Evolutionary conservation across 2,329 filamentous ascomycete species (phyloP).

Genomic region (Colletotrichum liriopes): DNA sequence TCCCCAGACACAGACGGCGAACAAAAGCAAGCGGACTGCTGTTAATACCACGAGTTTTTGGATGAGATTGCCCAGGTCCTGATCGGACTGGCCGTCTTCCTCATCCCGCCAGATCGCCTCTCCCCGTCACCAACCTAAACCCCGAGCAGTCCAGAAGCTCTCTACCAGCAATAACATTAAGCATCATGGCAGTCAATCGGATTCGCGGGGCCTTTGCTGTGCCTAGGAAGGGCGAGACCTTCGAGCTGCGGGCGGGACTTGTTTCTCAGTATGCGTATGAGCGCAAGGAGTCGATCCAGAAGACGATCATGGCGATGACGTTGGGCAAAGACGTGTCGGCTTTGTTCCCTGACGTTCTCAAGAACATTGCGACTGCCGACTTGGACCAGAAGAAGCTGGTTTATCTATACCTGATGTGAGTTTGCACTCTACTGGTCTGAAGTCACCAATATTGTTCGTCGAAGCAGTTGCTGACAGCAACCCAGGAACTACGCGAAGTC

Average conservation of each 20-base stretch:
- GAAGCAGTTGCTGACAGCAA: slow-evolving; percentile 44
- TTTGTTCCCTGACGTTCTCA: slow-evolving; percentile 96
- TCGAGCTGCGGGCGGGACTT: slow-evolving; percentile 94
- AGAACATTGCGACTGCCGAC: slow-evolving; percentile 96
- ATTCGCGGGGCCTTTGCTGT: slow-evolving; percentile 94
- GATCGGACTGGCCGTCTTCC: slow-evolving; percentile 38
- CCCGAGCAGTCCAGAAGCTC: slow-evolving; percentile 46
- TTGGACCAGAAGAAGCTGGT: slow-evolving; percentile 99
- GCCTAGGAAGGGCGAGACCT: slow-evolving; percentile 97
- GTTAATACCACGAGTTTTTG: slow-evolving; percentile 11
- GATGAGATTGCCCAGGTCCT: slow-evolving; percentile 40
- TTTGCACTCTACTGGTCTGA: slow-evolving; percentile 38
- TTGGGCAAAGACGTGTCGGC: slow-evolving; percentile 98
- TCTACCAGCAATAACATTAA: slow-evolving; percentile 46
- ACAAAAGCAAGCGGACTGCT: slow-evolving; percentile 22
- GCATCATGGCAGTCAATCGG: slow-evolving; percentile 92
- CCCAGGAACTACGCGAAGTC: slow-evolving; percentile 98
- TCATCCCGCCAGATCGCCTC: slow-evolving; percentile 23
- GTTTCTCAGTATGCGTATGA: slow-evolving; percentile 99
- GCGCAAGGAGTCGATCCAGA: slow-evolving; percentile 98
- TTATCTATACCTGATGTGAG: slow-evolving; percentile 96
- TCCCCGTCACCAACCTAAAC: not conserved
- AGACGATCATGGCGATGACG: slow-evolving; percentile 99
- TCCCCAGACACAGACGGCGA: slow-evolving; percentile 19
- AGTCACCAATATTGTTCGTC: not conserved